Percentiles rank a stretch among this genome's conserved stretches.
Conservation (phyloP, 202 grass and related monocot species). For the Musa balbisiana region DNA sequence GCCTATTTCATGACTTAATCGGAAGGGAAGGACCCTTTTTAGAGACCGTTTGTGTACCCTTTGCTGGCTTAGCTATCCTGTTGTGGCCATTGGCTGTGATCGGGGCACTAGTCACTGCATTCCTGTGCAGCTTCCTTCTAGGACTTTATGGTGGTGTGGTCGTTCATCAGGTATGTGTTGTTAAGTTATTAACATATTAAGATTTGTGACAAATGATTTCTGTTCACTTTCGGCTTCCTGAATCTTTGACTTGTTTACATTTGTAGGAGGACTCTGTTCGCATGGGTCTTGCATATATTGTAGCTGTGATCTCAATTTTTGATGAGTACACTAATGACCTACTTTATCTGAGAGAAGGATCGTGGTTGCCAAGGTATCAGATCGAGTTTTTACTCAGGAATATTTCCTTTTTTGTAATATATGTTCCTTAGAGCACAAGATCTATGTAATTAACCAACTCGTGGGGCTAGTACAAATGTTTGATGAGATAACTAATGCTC, state of each 20-base stretch:
- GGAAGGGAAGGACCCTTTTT: conserved; percentile 90
- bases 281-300: conserved; percentile 79
- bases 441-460: neutral
- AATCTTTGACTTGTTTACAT: neutral
- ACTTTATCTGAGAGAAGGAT: conserved; percentile 93
- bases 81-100: conserved; percentile 75
- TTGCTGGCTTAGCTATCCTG: conserved; percentile 67
- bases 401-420: neutral
- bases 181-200: neutral
- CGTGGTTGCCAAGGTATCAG: conserved; percentile 70
- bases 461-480: neutral
- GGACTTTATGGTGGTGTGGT: conserved; percentile 52
- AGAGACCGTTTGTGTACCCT: conserved; percentile 78
- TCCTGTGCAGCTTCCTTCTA: conserved; percentile 64
- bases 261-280: conserved; percentile 53
- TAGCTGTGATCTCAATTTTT: conserved; percentile 57
- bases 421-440: neutral
- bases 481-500: neutral
- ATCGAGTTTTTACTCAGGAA: neutral
- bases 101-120: conserved; percentile 48
- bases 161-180: conserved; percentile 53
- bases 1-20: conserved; percentile 66
- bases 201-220: neutral
- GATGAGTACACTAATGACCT: conserved; percentile 93
- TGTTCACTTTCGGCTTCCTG: neutral